phyloP scores from a whole-genome alignment of 176 grass and related monocot species.

The Rhynchospora pubera region DNA sequence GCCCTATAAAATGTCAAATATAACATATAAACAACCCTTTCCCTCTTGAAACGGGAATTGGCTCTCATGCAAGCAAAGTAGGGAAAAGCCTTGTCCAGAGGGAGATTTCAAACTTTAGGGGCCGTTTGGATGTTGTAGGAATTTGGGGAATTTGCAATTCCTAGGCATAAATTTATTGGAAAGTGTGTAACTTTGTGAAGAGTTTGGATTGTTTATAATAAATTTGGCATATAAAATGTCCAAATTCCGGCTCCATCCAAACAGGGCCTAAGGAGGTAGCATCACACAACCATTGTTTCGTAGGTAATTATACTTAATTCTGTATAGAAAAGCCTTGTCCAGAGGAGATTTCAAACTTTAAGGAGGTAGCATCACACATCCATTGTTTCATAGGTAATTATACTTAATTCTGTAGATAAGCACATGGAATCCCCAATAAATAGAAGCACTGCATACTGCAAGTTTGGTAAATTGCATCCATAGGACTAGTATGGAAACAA shows the following conservation, averaged over 20 bases:
- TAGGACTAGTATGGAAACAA: neutral
- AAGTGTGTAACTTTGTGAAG: too few relatives aligned
- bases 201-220: too few relatives aligned
- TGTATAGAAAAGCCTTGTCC: neutral
- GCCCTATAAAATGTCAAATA: too few relatives aligned
- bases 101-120: neutral
- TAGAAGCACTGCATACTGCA: neutral
- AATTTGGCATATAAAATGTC: too few relatives aligned
- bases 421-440: neutral
- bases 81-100: neutral
- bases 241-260: too few relatives aligned
- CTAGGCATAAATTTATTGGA: too few relatives aligned
- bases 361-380: neutral
- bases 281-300: neutral
- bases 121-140: too few relatives aligned
- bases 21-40: neutral
- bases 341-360: neutral
- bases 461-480: neutral
- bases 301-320: neutral
- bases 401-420: neutral
- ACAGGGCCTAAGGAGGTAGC: neutral
- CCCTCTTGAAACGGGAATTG: neutral
- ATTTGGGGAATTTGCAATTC: too few relatives aligned
- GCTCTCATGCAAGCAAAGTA: neutral
- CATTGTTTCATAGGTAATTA: neutral